Evolutionary conservation across 2,329 filamentous ascomycete species (phyloP).

Genomic region (Colletotrichum endophyticum): DNA sequence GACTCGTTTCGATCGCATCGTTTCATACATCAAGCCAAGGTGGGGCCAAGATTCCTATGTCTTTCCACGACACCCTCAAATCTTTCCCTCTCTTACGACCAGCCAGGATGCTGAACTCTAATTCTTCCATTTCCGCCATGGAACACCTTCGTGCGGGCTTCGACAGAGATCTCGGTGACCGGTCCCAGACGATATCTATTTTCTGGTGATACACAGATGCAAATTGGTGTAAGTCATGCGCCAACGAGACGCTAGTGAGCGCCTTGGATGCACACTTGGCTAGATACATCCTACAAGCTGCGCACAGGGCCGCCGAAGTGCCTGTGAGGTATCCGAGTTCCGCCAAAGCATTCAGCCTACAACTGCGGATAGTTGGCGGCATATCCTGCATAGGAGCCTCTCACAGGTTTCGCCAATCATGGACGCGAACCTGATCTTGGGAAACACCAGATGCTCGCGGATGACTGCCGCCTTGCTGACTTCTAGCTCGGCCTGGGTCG

Average conservation of each 20-base stretch:
- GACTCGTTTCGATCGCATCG: neutral
- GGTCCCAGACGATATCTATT: neutral
- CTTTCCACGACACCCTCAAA: neutral
- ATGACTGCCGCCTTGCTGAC: neutral
- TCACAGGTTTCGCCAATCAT: neutral
- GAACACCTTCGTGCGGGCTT: neutral
- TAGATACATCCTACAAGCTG: neutral
- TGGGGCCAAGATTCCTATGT: neutral
- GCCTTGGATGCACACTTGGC: conserved; percentile 2
- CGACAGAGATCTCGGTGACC: neutral
- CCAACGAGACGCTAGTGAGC: neutral
- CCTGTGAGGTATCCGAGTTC: neutral
- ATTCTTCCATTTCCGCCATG: neutral
- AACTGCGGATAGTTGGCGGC: neutral
- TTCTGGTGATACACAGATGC: neutral
- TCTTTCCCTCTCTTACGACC: neutral
- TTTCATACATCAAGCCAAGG: neutral
- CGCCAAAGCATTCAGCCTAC: neutral
- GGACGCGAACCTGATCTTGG: neutral
- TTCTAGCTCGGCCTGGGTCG: neutral
- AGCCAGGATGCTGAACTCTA: neutral
- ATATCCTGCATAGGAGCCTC: neutral
- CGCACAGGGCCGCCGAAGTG: neutral
- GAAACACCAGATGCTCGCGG: neutral
- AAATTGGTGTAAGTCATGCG: neutral